These are phyloP conservation scores for Juncus effusus DNA, from an alignment of 176 grass and related monocot genomes.

Conservation along the genomic window DNA sequence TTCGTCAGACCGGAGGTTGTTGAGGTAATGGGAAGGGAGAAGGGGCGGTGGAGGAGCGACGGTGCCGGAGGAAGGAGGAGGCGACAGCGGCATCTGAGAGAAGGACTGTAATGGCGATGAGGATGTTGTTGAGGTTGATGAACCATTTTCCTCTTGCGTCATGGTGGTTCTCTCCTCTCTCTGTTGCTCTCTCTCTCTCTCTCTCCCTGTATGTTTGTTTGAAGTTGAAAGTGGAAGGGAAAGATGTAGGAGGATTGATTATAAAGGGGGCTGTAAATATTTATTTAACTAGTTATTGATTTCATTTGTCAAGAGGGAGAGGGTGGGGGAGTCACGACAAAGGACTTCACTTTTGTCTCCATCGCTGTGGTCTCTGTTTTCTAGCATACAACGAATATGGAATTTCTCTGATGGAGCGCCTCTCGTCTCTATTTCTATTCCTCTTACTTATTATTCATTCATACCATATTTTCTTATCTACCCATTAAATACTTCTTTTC, in stretches of 20 bases:
- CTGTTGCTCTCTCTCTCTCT: background rate
- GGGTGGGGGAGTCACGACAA: slow-evolving; percentile 31
- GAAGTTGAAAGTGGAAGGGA: slow-evolving; percentile 29
- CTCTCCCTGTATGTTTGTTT: background rate
- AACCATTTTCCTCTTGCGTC: slow-evolving; percentile 68
- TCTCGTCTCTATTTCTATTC: slow-evolving; percentile 13
- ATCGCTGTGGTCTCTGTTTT: slow-evolving; percentile 28
- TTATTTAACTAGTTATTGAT: background rate
- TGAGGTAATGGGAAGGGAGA: slow-evolving; percentile 19
- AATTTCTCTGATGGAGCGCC: slow-evolving; percentile 28
- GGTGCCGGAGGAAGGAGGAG: slow-evolving; percentile 11
- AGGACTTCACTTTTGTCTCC: slow-evolving; percentile 48
- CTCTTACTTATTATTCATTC: background rate
- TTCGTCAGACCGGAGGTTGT: slow-evolving; percentile 79
- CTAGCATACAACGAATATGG: slow-evolving; percentile 25
- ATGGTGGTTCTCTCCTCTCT: slow-evolving; percentile 8
- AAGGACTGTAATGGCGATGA: slow-evolving; percentile 72
- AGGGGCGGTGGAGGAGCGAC: slow-evolving; percentile 28
- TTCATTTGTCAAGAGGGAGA: background rate
- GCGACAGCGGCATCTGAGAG: slow-evolving; percentile 67
- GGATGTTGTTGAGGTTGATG: slow-evolving; percentile 62
- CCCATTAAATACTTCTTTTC: background rate
- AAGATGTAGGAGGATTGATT: slow-evolving; percentile 1
- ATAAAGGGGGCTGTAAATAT: too few relatives aligned
- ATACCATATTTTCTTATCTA: background rate